Evolutionary conservation across 257 asterid genomes (phyloP), one percentile per base, ranked within the genome.

Genomic region (Avicennia marina): DNA sequence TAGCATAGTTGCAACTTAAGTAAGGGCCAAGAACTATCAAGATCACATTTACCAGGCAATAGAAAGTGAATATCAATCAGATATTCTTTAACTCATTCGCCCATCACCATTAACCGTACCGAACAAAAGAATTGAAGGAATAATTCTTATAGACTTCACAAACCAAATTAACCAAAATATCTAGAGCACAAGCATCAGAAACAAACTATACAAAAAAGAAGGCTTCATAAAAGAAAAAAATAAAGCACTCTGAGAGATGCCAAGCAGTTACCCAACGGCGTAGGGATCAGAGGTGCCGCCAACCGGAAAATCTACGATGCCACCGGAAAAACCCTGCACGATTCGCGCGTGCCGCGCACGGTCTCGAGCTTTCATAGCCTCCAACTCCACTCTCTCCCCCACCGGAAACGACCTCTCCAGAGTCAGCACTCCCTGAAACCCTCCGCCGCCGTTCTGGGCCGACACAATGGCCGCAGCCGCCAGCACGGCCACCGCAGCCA

Each of bases 241-340:
- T 29, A 12, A 21, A 53, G 40, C 36, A 38, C 19, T 11, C 0
- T n/a, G n/a, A n/a, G n/a, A 27, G 38, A 27, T 18, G 38, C 46
- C 15, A 20, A 26, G n/a, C 51, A 64, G 24, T 69, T 87, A 88
- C 96, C 96, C 96, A 46, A 70, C 67, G 62, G 71, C 78, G 63
- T 73, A 82, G 52, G 96, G 95, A 75, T 88, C 96, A 64, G 96
- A 75, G 46, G 82, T 73, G 13, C 96, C 96, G 11, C 64, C 78
- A 22, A 88, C 93, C 58, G 86, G 66, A 53, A 88, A 83, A 81
- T 88, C 81, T 12, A 81, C 95, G 22, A 85, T 64, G 50, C 95
- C 95, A 38, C 86, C 83, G 52, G 88, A 51, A 51, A 65, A 73
- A 57, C 80, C 62, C 83, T 77, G 94, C 82, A 85, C 46, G 36